Evolutionary conservation across 2,329 filamentous ascomycete genomes (phyloP), one percentile per base, ranked within the genome.

Genomic region (Exophiala sp.): DNA sequence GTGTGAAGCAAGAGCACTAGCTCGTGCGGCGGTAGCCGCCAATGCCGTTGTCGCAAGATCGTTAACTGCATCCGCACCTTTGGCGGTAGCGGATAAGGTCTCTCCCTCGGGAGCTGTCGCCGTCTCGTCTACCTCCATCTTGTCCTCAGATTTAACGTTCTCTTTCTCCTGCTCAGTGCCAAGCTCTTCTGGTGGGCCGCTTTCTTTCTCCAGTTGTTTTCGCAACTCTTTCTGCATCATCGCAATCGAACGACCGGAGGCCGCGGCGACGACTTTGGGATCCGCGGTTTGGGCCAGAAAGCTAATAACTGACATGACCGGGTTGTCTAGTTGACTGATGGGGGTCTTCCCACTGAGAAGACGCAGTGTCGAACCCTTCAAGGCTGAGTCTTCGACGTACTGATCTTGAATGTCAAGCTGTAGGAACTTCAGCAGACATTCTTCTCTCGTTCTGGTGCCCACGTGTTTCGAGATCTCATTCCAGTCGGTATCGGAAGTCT

Each of bases 331-430:
- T 65, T 95, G 88, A 66, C 81, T 90, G 67, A 97, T 93, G 0
- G 93, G 93, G 39, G 95, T 77, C 55, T 88, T 83, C 7, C 90
- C 90, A 52, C 85, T 80, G 45, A 88, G 79, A 49, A 81, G 78
- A 24, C 85, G 84, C 74, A 85, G 73, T 48, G 80, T 75, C 48
- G 86, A n/a, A n/a, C 78, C 9, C 75, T 76, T 41, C 37, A 72
- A 68, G 6, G 78, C 75, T 62, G 91, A 83, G 6, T 88, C 82
- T 62, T 97, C 90, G 9, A 96, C 74, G 64, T 96, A 98, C 66
- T 95, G 94, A 72, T 96, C 91, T 67, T 97, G 93, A 55, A 98
- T 98, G 60, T 96, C 91, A 29, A 98, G 76, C 65, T 96, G 89
- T 57, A 98, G 70, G 73, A 98, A 98, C 66, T 96, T 93, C 61